Evolutionary conservation across 306 rosid species (phyloP).

Genomic region (Argentina anserina): DNA sequence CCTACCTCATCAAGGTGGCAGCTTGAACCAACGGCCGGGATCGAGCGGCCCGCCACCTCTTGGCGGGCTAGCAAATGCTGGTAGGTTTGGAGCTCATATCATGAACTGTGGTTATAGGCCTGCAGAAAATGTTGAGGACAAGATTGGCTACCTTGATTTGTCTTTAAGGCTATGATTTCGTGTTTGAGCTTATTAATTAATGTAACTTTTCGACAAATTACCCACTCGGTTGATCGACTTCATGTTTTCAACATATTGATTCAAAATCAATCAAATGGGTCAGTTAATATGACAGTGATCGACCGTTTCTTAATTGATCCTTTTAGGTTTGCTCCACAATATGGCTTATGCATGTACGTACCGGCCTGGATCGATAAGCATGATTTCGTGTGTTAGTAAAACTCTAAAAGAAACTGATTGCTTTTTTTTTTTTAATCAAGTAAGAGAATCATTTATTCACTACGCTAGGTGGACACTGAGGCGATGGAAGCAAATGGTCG

Average conservation of each 20-base stretch:
- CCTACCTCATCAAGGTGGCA: slow-evolving; percentile 20
- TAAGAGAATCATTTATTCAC: background rate
- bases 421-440: background rate
- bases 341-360: background rate
- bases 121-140: slow-evolving; percentile 48
- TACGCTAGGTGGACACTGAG: background rate
- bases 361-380: background rate
- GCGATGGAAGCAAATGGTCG: too few relatives aligned
- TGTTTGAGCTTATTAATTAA: background rate
- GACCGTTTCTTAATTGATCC: background rate
- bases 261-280: background rate
- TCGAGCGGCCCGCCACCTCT: background rate
- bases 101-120: slow-evolving; percentile 26
- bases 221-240: background rate
- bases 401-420: too few relatives aligned
- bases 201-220: background rate
- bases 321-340: background rate
- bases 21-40: background rate
- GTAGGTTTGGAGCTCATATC: slow-evolving; percentile 10
- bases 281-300: background rate
- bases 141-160: slow-evolving; percentile 69
- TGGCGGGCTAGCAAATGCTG: slow-evolving; percentile 26
- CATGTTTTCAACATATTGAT: background rate
- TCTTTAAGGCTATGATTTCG: slow-evolving; percentile 63
- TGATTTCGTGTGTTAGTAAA: too few relatives aligned